These are phyloP conservation scores for Hemileccinum impolitum DNA, from an alignment of 768 basidiomycete species.

Conservation along the genomic window DNA sequence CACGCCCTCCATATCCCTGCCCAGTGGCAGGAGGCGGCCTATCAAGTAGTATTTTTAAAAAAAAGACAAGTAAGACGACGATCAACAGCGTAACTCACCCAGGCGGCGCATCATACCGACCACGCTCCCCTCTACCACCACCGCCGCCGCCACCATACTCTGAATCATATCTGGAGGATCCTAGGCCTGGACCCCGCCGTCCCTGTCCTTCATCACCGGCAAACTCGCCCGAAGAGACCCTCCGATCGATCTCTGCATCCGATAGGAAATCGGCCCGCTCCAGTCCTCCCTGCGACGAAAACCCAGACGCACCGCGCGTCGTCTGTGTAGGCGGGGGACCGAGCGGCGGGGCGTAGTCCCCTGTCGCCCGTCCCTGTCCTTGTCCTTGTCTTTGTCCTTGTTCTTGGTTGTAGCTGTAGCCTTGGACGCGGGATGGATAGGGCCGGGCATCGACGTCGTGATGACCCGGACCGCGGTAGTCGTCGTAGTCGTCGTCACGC, in stretches of 20 bases:
- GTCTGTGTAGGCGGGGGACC: not conserved
- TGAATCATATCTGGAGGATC: too few species aligned
- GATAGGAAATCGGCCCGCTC: constrained; percentile 28
- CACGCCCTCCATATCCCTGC: too few species aligned
- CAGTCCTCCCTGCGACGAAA: constrained; percentile 12
- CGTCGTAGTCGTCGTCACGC: not conserved
- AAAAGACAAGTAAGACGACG: not conserved
- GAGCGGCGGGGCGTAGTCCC: not conserved
- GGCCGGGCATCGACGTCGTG: constrained; percentile 4
- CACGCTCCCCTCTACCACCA: not conserved
- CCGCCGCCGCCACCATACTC: not conserved
- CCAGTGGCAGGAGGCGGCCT: constrained; percentile 1
- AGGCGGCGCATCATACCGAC: constrained; percentile 3
- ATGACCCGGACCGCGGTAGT: not conserved
- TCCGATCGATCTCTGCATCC: constrained; percentile 23
- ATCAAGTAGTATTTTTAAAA: too few species aligned
- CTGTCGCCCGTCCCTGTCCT: not conserved
- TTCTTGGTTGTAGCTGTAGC: too few species aligned
- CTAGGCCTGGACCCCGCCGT: too few species aligned
- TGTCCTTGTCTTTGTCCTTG: too few species aligned
- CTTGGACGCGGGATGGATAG: not conserved
- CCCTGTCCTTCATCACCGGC: too few species aligned
- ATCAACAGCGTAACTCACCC: constrained; percentile 10
- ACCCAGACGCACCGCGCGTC: not conserved
- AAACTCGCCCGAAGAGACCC: constrained; percentile 20